Percentiles rank a stretch among this genome's conserved stretches.
phyloP scores from a whole-genome alignment of 495 filamentous ascomycete species.

The Penicillium diatomitis region DNA sequence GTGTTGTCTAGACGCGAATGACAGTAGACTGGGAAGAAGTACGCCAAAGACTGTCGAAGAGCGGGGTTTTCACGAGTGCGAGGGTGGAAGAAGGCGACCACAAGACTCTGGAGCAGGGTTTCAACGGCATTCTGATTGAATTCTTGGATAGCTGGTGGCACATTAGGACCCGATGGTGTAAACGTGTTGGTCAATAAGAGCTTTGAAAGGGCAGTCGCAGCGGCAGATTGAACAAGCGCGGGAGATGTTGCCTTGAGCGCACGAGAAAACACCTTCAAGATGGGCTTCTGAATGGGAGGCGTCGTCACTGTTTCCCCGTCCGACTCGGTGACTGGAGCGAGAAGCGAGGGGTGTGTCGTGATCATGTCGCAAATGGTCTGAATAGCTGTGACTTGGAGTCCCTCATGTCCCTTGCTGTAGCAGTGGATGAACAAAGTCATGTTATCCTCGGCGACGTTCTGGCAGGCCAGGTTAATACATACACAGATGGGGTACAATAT shows the following conservation, averaged over 20 bases:
- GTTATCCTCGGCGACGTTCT: constrained; percentile 85
- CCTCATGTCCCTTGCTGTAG: constrained; percentile 84
- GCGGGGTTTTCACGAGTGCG: constrained; percentile 71
- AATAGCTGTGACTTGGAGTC: constrained; percentile 77
- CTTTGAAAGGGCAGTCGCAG: constrained; percentile 74
- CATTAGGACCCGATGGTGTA: constrained; percentile 32
- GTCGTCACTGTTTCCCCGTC: constrained; percentile 33
- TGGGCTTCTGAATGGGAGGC: constrained; percentile 42
- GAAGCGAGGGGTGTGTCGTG: constrained; percentile 70
- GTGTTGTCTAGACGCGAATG: constrained; percentile 75
- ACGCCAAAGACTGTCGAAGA: constrained; percentile 83
- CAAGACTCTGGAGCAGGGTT: constrained; percentile 71
- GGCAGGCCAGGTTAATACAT: constrained; percentile 5
- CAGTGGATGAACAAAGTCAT: constrained; percentile 91
- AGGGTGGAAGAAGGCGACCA: constrained; percentile 86
- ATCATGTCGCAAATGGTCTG: constrained; percentile 94
- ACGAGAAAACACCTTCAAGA: constrained; percentile 71
- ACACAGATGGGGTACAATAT: background rate
- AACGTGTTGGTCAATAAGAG: constrained; percentile 60
- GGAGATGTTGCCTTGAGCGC: constrained; percentile 61
- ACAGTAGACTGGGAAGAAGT: constrained; percentile 94
- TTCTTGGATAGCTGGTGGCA: constrained; percentile 40
- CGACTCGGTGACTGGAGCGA: constrained; percentile 39
- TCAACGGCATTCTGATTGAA: constrained; percentile 35
- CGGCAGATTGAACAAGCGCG: constrained; percentile 70